A percentile compares a stretch with the other conserved stretches of the same genome.
These are phyloP conservation scores for Zanthoxylum bungeanum DNA, from an alignment of 345 rosid species.

Conservation along the genomic window DNA sequence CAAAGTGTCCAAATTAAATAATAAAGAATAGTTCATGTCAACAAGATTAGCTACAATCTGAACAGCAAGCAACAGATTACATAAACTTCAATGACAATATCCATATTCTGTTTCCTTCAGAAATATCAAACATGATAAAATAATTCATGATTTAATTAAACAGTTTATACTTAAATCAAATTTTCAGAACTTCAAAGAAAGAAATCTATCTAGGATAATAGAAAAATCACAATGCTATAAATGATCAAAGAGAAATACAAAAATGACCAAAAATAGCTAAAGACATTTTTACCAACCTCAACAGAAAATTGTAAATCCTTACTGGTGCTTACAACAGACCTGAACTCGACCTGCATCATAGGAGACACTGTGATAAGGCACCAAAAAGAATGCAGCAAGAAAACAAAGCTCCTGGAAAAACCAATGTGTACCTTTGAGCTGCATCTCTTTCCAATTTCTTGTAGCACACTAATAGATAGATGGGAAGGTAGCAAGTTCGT, in stretches of 20 bases:
- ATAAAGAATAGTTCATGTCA: background rate
- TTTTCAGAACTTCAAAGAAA: background rate
- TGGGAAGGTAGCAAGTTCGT: slow-evolving; percentile 54
- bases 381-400: slow-evolving; percentile 9
- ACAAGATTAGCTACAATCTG: background rate
- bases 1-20: background rate
- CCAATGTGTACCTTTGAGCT: slow-evolving; percentile 61
- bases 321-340: slow-evolving; percentile 74
- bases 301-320: slow-evolving; percentile 92
- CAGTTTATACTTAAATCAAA: background rate
- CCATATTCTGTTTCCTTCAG: background rate
- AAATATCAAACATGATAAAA: background rate
- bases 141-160: background rate
- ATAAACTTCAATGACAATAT: background rate
- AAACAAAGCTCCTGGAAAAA: slow-evolving; percentile 8
- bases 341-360: slow-evolving; percentile 74
- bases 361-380: slow-evolving; percentile 11
- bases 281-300: slow-evolving; percentile 59
- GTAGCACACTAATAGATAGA: slow-evolving; percentile 72
- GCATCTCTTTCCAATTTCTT: slow-evolving; percentile 91
- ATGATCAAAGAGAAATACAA: background rate
- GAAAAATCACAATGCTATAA: background rate
- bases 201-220: background rate
- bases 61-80: background rate
- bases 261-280: background rate